Conservation (phyloP, 2,329 filamentous ascomycete species). For the Xenoacremonium recifei region DNA sequence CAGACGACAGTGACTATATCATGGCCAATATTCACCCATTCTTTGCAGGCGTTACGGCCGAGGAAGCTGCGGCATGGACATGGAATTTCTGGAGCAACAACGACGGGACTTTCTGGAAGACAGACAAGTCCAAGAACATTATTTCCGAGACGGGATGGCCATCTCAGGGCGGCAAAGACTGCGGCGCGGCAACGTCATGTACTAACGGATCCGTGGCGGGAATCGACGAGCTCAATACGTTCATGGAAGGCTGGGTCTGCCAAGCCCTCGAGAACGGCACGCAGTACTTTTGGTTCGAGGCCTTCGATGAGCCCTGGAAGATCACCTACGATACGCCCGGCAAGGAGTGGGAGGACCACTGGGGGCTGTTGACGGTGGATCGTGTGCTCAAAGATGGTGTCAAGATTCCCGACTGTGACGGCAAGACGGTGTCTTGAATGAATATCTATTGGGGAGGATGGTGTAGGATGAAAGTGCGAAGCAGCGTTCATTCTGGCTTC, state of each 20-base stretch:
- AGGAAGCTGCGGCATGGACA: constrained; percentile 75
- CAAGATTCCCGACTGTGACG: constrained; percentile 83
- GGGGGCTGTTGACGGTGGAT: constrained; percentile 86
- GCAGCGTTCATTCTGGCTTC: too few species aligned
- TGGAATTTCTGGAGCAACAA: constrained; percentile 75
- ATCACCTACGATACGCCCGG: constrained; percentile 63
- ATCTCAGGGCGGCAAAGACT: constrained; percentile 74
- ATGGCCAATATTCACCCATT: constrained; percentile 98
- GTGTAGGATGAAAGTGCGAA: too few species aligned
- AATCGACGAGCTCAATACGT: constrained; percentile 77
- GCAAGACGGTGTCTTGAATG: constrained; percentile 57
- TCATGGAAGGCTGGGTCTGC: constrained; percentile 86
- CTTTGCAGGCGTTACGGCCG: constrained; percentile 75
- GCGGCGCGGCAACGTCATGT: constrained; percentile 59
- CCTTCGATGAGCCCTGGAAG: constrained; percentile 98
- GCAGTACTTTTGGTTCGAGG: constrained; percentile 96
- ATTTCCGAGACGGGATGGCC: constrained; percentile 95
- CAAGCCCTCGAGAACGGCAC: constrained; percentile 76
- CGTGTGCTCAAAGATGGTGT: constrained; percentile 82
- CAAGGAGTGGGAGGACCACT: constrained; percentile 90
- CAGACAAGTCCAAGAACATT: constrained; percentile 65
- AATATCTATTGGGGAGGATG: too few species aligned
- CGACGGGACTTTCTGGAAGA: constrained; percentile 64
- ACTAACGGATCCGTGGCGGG: constrained; percentile 71
- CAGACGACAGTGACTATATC: constrained; percentile 73